A percentile compares a stretch with the other conserved stretches of the same genome.
phyloP scores from a whole-genome alignment of 2,329 filamentous ascomycete species.

The Didymella keratinophila region DNA sequence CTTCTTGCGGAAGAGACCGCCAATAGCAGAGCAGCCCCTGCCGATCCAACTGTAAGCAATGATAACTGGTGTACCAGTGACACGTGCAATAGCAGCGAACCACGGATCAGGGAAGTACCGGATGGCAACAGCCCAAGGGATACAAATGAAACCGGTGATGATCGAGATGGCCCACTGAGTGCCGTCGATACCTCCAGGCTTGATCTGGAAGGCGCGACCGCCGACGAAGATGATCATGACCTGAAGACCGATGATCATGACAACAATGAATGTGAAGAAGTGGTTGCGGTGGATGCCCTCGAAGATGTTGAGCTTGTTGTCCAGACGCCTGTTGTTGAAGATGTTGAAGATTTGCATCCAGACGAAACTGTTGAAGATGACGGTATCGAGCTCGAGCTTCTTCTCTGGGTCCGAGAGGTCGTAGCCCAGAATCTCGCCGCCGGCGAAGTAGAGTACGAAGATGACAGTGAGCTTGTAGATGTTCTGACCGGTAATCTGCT shows the following conservation, averaged over 20 bases:
- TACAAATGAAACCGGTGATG: slow-evolving; percentile 58
- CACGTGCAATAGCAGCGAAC: slow-evolving; percentile 33
- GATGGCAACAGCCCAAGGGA: slow-evolving; percentile 62
- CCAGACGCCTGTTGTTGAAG: slow-evolving; percentile 70
- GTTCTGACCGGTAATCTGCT: slow-evolving; percentile 70
- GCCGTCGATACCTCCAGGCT: slow-evolving; percentile 54
- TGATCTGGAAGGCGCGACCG: slow-evolving; percentile 62
- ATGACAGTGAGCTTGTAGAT: slow-evolving; percentile 68
- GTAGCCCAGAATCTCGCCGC: slow-evolving; percentile 63
- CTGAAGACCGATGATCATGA: slow-evolving; percentile 66
- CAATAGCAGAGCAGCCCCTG: slow-evolving; percentile 21
- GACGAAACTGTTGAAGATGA: slow-evolving; percentile 75
- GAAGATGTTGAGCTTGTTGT: slow-evolving; percentile 69
- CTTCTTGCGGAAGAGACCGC: slow-evolving; percentile 29
- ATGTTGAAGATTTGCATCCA: slow-evolving; percentile 79
- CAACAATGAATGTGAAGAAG: slow-evolving; percentile 66
- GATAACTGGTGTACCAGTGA: slow-evolving; percentile 36
- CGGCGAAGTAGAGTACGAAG: slow-evolving; percentile 68
- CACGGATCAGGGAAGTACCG: slow-evolving; percentile 60
- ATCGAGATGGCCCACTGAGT: slow-evolving; percentile 70
- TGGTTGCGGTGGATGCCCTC: slow-evolving; percentile 64
- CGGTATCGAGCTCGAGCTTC: slow-evolving; percentile 62
- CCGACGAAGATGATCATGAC: slow-evolving; percentile 67
- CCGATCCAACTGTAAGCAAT: slow-evolving; percentile 30
- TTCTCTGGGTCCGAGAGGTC: slow-evolving; percentile 47